A percentile compares a stretch with the other conserved stretches of the same genome.
Conservation (phyloP, 2,329 filamentous ascomycete species). For the Nemania abortiva region DNA sequence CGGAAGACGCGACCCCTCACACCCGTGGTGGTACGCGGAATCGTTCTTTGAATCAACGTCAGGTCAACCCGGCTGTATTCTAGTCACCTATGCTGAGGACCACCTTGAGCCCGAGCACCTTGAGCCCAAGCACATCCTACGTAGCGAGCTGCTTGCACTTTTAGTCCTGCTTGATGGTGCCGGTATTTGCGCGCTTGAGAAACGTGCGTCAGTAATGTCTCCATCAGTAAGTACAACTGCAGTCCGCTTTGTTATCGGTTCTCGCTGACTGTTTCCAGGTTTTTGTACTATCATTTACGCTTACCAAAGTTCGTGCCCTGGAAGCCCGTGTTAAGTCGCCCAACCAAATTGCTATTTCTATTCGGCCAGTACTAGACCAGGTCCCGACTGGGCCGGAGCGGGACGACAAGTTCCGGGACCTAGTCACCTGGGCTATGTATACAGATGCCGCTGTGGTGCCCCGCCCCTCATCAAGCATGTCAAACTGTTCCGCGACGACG, state of each 20-base stretch:
- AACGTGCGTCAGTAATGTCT: neutral
- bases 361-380: neutral
- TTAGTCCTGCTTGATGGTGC: neutral
- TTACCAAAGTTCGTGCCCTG: conserved; percentile 1
- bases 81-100: neutral
- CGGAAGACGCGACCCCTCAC: neutral
- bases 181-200: neutral
- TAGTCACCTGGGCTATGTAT: neutral
- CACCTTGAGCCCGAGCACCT: neutral
- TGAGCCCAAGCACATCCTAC: neutral
- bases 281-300: conserved; percentile 2
- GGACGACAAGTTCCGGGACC: neutral
- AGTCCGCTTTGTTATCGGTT: neutral
- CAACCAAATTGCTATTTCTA: conserved; percentile 5
- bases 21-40: neutral
- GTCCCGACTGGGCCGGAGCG: neutral
- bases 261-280: neutral
- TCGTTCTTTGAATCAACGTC: neutral
- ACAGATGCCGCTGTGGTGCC: neutral
- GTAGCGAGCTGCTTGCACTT: neutral
- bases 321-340: conserved; percentile 5
- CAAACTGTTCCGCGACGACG: neutral
- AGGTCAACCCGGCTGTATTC: neutral
- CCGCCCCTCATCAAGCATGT: neutral
- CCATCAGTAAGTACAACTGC: neutral